Base-by-base conservation (phyloP, 164 flowering plant genomes). In the Piper longum region DNA sequence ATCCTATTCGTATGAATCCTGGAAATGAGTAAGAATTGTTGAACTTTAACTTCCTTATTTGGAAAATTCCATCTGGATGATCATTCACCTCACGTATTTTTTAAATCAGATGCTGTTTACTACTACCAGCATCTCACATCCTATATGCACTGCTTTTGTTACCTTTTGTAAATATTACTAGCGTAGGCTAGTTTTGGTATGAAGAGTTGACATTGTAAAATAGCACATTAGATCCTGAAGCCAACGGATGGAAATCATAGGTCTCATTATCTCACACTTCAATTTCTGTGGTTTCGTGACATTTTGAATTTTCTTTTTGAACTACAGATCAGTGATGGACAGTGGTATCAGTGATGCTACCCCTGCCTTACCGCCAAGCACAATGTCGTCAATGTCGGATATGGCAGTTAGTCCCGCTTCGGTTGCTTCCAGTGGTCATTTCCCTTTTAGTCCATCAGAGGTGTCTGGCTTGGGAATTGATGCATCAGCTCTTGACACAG, bases 341-440 rank as follows among this genome's bases (percentile, higher is more conserved):
- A 42, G 57, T 43, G 44, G 58, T 57, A 42, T 52, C 6, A 60
- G 59, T 59, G 67, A 69, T 45, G 63, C 60, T 2, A 12, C 52
- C 9, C 14, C 52, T 48, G 14, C 14, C 14, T 9, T 48, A 12
- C 88, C 88, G 40, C 86, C 78, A 4, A 76, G 70, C 74, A 80
- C 71, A 64, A 82, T 85, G 80, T 82, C 97, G 69, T 75, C 91
- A 67, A 79, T 85, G 81, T 83, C 97, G 66, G 97, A 93, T 54
- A 83, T 93, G 89, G 80, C 92, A 41, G 77, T 87, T 43, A 93
- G 99, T 77, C 95, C 99, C n/a, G 74, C 92, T 16, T 93, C 97
- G 54, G 93, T 80, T 59, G 87, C 93, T 65, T 93, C 96, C 16
- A 88, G 88, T 75, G 96, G 96, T n/a, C 96, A 90, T 76, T 90